phyloP scores from a whole-genome alignment of 352 stramenopile species.

The Globisporangium splendens region DNA sequence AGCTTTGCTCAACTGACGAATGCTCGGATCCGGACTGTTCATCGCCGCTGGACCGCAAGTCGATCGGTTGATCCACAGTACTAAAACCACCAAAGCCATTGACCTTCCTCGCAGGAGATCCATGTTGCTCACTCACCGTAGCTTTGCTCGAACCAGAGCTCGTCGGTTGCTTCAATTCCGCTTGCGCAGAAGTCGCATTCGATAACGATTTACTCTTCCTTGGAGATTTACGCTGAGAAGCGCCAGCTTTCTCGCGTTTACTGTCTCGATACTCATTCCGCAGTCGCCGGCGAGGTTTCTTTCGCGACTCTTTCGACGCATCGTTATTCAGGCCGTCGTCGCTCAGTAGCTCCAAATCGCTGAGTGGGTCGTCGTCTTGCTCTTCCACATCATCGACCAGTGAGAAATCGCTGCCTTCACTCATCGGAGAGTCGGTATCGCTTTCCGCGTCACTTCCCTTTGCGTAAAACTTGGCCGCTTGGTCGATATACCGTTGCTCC shows the following conservation, averaged over 20 bases:
- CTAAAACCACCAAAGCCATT: neutral
- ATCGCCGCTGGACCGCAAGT: constrained; percentile 30
- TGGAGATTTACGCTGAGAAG: constrained; percentile 1
- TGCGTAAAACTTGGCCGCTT: constrained; percentile 37
- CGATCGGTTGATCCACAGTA: constrained; percentile 14
- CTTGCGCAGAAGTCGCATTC: neutral
- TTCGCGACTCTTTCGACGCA: constrained; percentile 8
- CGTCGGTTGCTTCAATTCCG: neutral
- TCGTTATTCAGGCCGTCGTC: constrained; percentile 47
- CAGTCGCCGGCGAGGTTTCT: constrained; percentile 20
- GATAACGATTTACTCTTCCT: constrained; percentile 8
- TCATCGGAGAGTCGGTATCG: constrained; percentile 17
- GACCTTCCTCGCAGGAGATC: constrained; percentile 1
- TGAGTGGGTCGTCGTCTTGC: constrained; percentile 20
- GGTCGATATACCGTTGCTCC: constrained; percentile 31
- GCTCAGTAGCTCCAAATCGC: constrained; percentile 34
- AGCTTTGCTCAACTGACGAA: neutral
- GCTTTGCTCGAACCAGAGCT: neutral
- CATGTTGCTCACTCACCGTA: neutral
- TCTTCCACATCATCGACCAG: constrained; percentile 32
- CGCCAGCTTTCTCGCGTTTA: constrained; percentile 15
- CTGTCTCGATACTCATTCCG: constrained; percentile 8
- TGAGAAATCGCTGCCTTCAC: constrained; percentile 39
- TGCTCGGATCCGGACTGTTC: neutral
- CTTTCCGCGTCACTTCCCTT: constrained; percentile 30